Evolutionary conservation across 2,329 filamentous ascomycete species (phyloP).

Genomic region (Nemania sp.): DNA sequence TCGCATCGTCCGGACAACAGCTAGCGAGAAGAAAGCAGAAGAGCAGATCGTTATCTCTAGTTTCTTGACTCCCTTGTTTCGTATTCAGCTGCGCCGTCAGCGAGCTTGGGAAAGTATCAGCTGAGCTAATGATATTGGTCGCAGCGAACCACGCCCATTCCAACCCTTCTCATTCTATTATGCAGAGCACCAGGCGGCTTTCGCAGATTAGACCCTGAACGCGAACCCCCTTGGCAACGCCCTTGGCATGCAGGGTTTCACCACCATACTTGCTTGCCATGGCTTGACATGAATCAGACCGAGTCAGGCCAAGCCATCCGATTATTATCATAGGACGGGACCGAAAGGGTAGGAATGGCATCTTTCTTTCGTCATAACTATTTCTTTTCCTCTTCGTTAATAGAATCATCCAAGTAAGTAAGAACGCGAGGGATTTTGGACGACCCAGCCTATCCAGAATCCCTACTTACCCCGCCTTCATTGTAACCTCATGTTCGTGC

Average conservation of each 20-base stretch:
- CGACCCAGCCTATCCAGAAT: not conserved
- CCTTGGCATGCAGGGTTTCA: slow-evolving; percentile 25
- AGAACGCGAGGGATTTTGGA: slow-evolving; percentile 25
- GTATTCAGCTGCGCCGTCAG: slow-evolving; percentile 29
- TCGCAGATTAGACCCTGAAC: slow-evolving; percentile 21
- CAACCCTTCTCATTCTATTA: not conserved
- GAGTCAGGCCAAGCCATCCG: slow-evolving; percentile 6
- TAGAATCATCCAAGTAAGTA: slow-evolving; percentile 9
- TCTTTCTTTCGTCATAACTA: not conserved
- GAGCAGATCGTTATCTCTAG: slow-evolving; percentile 22
- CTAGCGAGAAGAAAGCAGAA: slow-evolving; percentile 17
- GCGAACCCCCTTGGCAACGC: not conserved
- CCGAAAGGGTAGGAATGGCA: slow-evolving; percentile 16
- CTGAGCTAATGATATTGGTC: slow-evolving; percentile 21
- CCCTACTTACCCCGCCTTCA: slow-evolving; percentile 7
- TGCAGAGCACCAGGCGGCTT: slow-evolving; percentile 16
- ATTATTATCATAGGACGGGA: slow-evolving; percentile 14
- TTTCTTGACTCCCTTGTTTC: slow-evolving; percentile 10
- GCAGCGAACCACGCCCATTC: slow-evolving; percentile 2
- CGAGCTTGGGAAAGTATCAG: slow-evolving; percentile 21
- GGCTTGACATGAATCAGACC: slow-evolving; percentile 21
- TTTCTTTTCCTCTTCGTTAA: slow-evolving; percentile 25
- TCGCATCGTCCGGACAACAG: slow-evolving; percentile 23
- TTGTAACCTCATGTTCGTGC: slow-evolving; percentile 12
- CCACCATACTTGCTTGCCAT: slow-evolving; percentile 4